Conservation (phyloP, 129 eudicot genomes). For the Dittrichia graveolens region DNA sequence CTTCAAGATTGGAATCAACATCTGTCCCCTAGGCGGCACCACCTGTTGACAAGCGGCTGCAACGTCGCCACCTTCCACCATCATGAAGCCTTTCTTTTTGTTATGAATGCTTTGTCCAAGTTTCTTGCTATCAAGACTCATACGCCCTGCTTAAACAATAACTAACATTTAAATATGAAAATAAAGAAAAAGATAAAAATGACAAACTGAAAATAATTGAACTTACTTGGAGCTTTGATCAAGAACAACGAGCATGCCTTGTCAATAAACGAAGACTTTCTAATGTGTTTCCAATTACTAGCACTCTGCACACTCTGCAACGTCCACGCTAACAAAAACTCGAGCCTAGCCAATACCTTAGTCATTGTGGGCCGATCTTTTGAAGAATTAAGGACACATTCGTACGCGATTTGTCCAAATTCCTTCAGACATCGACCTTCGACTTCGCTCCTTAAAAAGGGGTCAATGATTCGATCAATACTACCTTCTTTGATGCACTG, state of each 20-base stretch:
- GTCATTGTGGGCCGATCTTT: slow-evolving; percentile 53
- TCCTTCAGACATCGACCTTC: slow-evolving; percentile 24
- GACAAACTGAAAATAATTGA: not conserved
- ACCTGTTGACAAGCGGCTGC: slow-evolving; percentile 1
- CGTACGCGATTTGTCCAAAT: slow-evolving; percentile 42
- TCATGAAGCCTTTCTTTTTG: slow-evolving; percentile 15
- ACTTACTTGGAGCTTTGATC: slow-evolving; percentile 32
- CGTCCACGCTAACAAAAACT: slow-evolving; percentile 29
- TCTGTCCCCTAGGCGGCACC: not conserved
- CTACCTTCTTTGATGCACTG: slow-evolving; percentile 35
- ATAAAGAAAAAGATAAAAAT: not conserved
- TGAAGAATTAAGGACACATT: slow-evolving; percentile 28
- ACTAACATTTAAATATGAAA: not conserved
- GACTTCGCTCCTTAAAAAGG: slow-evolving; percentile 32
- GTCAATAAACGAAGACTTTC: slow-evolving; percentile 21
- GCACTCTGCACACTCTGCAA: slow-evolving; percentile 6
- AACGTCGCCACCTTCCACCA: not conserved
- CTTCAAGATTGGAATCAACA: slow-evolving; percentile 35
- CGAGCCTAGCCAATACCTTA: slow-evolving; percentile 47
- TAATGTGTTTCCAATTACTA: slow-evolving; percentile 9
- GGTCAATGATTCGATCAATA: slow-evolving; percentile 34
- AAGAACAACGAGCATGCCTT: slow-evolving; percentile 28
- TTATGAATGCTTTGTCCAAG: slow-evolving; percentile 19
- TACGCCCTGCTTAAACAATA: slow-evolving; percentile 20
- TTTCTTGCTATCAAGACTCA: slow-evolving; percentile 21